Evolutionary conservation across 1,284 basidiomycete genomes (phyloP), one percentile per base, ranked within the genome.

Genomic region (Leccinum holopus): DNA sequence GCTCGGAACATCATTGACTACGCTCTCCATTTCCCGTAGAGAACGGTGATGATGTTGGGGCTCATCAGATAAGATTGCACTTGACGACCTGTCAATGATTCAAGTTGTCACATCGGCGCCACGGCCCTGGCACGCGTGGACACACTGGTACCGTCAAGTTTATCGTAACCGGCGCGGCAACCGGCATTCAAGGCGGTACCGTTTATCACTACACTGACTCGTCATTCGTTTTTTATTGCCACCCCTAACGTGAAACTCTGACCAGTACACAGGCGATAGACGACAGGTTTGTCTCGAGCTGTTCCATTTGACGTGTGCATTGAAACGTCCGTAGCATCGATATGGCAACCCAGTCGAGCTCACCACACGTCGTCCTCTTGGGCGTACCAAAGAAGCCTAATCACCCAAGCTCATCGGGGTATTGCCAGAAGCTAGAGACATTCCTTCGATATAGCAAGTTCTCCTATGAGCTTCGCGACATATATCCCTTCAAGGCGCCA

Each of bases 1-100:
- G 5, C 80, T 94, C n/a, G 93, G 92, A 61, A 90, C 92, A 25
- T 91, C 88, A 1, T 80, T 94, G 14, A 94, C 94, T 0, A 87
- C 90, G 0, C 81, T 95, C 16, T 92, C 93, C 0, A 82, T 94
- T 57, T 84, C 86, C 11, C 78, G 25, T 25, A 25, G 25, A 25
- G 25, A 25, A 25, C 25, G 25, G 25, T 25, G 25, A 25, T 25
- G 25, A 25, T 25, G 25, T 25, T 25, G 25, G 25, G 25, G 25
- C 25, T 25, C 25, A 25, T 25, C 37, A 37, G 37, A 37, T 37
- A 14, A 37, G 3, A 14, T 37, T 37, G 37, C 37, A 37, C 37
- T 37, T 37, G 37, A 37, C 37, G 35, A 14, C 25, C 25, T 37
- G 35, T 37, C 35, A 37, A 37, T 37, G 35, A 37, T 37, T 37